Conservation (phyloP, 768 basidiomycete genomes). For the Collybia sordida region DNA sequence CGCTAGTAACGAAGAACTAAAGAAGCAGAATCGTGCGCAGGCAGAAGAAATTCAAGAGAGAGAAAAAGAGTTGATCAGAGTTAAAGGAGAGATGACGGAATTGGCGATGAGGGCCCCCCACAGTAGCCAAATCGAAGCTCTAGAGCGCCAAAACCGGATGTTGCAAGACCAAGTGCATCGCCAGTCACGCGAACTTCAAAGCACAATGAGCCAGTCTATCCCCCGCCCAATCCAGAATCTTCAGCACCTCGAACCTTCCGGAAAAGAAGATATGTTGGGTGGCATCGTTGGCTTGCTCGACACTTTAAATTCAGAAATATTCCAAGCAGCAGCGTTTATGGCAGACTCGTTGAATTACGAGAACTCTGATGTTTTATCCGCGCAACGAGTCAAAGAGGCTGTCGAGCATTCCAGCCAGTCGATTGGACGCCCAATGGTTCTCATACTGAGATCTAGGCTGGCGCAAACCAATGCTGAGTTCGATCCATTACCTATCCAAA, state of each 20-base stretch:
- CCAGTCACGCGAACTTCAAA: constrained; percentile 28
- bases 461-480: constrained; percentile 19
- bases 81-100: constrained; percentile 7
- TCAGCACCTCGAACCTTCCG: background rate
- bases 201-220: constrained; percentile 8
- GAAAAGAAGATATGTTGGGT: constrained; percentile 6
- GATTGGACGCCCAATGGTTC: constrained; percentile 32
- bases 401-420: constrained; percentile 26
- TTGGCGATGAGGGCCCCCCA: constrained; percentile 5
- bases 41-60: constrained; percentile 6
- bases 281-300: constrained; percentile 22
- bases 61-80: constrained; percentile 12
- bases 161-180: constrained; percentile 32
- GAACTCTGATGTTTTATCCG: constrained; percentile 13
- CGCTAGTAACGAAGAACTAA: background rate
- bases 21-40: background rate
- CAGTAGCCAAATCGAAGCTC: constrained; percentile 17
- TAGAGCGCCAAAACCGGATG: constrained; percentile 31
- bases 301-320: constrained; percentile 37
- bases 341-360: constrained; percentile 33
- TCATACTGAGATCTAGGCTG: constrained; percentile 24
- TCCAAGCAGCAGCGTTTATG: constrained; percentile 38
- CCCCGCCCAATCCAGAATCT: background rate
- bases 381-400: constrained; percentile 2
- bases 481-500: constrained; percentile 34